Conservation (phyloP, 2,329 filamentous ascomycete genomes). For the Dactylellina drechsleri region DNA sequence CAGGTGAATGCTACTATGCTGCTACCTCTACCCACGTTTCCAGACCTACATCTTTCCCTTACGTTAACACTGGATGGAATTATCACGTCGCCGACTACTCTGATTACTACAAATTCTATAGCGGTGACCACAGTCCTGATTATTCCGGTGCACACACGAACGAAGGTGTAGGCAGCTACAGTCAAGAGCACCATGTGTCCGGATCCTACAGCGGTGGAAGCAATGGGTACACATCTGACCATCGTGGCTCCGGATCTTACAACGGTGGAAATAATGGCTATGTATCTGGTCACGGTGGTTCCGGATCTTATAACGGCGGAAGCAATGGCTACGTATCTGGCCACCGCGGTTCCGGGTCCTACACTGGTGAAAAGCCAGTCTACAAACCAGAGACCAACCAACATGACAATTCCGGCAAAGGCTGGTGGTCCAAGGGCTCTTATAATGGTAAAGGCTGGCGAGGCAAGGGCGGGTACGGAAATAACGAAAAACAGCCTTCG, state of each 20-base stretch:
- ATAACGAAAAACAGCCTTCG: constrained; percentile 1
- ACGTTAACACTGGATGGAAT: constrained; percentile 46
- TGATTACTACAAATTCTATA: constrained; percentile 51
- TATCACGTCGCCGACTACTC: constrained; percentile 47
- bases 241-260: background rate
- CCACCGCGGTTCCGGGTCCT: background rate
- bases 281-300: background rate
- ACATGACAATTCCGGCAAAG: constrained; percentile 5
- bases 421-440: constrained; percentile 15
- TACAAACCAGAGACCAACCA: no score
- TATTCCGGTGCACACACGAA: constrained; percentile 16
- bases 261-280: background rate
- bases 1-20: constrained; percentile 47
- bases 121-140: constrained; percentile 48
- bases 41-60: constrained; percentile 44
- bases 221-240: background rate
- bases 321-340: constrained; percentile 1
- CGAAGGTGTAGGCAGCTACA: constrained; percentile 9
- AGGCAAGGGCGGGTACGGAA: constrained; percentile 7
- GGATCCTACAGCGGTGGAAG: background rate
- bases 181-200: background rate
- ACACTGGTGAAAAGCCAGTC: no score
- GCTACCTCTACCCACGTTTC: constrained; percentile 41
- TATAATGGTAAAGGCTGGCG: constrained; percentile 31
- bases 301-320: background rate